These are phyloP conservation scores for Venturia asperata DNA, from an alignment of 2,329 filamentous ascomycete genomes.

Conservation along the genomic window DNA sequence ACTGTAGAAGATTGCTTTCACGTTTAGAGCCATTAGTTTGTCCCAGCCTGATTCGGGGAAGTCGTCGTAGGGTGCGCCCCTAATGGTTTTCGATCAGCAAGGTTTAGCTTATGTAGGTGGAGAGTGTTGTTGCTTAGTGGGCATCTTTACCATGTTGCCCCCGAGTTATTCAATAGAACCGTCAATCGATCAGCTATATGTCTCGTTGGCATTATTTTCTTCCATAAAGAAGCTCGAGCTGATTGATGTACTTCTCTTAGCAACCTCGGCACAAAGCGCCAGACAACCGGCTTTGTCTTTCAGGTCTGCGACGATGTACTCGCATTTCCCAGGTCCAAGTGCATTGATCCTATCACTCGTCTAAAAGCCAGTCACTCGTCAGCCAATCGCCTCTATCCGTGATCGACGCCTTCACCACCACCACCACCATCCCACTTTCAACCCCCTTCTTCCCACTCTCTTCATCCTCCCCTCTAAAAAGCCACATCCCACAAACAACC, in stretches of 20 bases:
- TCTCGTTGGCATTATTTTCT: constrained; percentile 29
- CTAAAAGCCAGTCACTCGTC: constrained; percentile 20
- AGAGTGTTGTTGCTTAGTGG: no score
- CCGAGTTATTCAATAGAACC: constrained; percentile 48
- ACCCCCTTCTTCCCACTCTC: background rate
- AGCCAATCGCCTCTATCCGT: background rate
- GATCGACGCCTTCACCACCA: no score
- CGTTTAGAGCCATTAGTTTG: constrained; percentile 49
- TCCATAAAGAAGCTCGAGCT: background rate
- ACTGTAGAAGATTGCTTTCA: constrained; percentile 47
- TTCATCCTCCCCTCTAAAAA: background rate
- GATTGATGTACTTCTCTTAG: background rate
- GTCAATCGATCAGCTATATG: constrained; percentile 35
- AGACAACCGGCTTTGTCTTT: constrained; percentile 47
- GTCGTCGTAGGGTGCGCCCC: constrained; percentile 50
- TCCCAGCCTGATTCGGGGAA: constrained; percentile 53
- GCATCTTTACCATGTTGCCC: constrained; percentile 39
- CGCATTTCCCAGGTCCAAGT: constrained; percentile 45
- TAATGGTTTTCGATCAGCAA: background rate
- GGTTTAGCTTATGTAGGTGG: no score
- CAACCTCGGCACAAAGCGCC: constrained; percentile 36
- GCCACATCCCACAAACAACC: no score
- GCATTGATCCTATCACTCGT: constrained; percentile 43
- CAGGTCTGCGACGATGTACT: constrained; percentile 46
- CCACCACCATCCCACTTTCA: no score